Conservation (phyloP, 164 flowering plant genomes). For the Paratinospora sagittata region DNA sequence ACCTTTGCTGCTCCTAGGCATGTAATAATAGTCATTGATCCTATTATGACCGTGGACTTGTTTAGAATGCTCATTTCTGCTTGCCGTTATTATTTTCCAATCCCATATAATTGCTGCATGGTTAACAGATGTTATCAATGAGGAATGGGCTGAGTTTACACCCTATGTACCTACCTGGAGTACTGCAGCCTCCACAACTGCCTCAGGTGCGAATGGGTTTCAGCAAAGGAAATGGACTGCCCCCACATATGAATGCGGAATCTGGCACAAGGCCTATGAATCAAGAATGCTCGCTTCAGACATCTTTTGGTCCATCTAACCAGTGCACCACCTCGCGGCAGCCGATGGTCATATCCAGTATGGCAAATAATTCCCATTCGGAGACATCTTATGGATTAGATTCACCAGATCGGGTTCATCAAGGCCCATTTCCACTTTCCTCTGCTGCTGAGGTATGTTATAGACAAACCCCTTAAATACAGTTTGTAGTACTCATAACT, state of each 20-base stretch:
- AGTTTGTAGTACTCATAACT: neutral
- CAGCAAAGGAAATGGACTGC: slow-evolving; percentile 28
- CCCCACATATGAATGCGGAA: slow-evolving; percentile 23
- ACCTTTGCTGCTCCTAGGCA: neutral
- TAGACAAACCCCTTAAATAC: neutral
- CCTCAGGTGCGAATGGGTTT: slow-evolving; percentile 34
- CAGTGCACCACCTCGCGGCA: slow-evolving; percentile 26
- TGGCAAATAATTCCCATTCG: slow-evolving; percentile 23
- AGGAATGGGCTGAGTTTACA: slow-evolving; percentile 63
- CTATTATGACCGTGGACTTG: too few species aligned
- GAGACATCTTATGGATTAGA: slow-evolving; percentile 34
- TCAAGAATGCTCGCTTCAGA: slow-evolving; percentile 21
- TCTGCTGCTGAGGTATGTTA: slow-evolving; percentile 31
- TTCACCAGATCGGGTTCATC: slow-evolving; percentile 27
- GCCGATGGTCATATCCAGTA: slow-evolving; percentile 18
- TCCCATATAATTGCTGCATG: slow-evolving; percentile 12
- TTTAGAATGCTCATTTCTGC: neutral
- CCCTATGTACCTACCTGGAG: slow-evolving; percentile 60
- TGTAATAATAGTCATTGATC: too few species aligned
- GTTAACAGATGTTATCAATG: slow-evolving; percentile 67
- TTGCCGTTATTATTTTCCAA: neutral
- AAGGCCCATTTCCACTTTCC: slow-evolving; percentile 33
- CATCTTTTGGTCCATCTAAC: slow-evolving; percentile 24
- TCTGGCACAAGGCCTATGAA: slow-evolving; percentile 21
- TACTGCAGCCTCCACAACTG: slow-evolving; percentile 36